Evolutionary conservation across 2,329 filamentous ascomycete genomes (phyloP).

Genomic region (Truncatella angustata): DNA sequence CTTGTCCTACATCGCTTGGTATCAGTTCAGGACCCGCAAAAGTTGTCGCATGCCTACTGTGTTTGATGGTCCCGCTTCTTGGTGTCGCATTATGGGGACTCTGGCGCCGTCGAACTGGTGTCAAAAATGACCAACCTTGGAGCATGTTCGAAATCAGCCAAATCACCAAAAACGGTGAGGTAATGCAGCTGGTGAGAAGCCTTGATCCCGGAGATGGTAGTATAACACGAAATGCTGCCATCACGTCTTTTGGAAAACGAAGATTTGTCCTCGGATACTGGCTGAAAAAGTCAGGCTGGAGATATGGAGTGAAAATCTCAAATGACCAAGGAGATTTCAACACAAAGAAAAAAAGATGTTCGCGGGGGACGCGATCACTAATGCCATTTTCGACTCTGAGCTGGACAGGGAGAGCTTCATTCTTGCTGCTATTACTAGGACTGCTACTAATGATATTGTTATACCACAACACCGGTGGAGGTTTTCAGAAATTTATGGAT

Average conservation of each 20-base stretch:
- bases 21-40: constrained; percentile 30
- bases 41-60: constrained; percentile 31
- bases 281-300: constrained; percentile 14
- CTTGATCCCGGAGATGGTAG: constrained; percentile 8
- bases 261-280: constrained; percentile 19
- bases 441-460: constrained; percentile 22
- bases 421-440: constrained; percentile 20
- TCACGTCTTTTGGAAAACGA: constrained; percentile 23
- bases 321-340: constrained; percentile 14
- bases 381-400: constrained; percentile 29
- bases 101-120: constrained; percentile 34
- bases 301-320: constrained; percentile 22
- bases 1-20: constrained; percentile 34
- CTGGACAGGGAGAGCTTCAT: constrained; percentile 20
- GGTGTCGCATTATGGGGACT: constrained; percentile 25
- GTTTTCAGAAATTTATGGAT: constrained; percentile 24
- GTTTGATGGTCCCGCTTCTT: constrained; percentile 28
- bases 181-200: constrained; percentile 20
- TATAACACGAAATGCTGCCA: constrained; percentile 18
- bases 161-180: constrained; percentile 28
- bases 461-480: constrained; percentile 26
- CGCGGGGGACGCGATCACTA: constrained; percentile 5
- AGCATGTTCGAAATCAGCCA: constrained; percentile 34
- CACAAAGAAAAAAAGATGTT: neutral
- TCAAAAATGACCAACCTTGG: constrained; percentile 38